Percentiles rank a stretch among this genome's conserved stretches.
Conservation (phyloP, 2,329 filamentous ascomycete genomes). For the Colletotrichum tofieldiae region DNA sequence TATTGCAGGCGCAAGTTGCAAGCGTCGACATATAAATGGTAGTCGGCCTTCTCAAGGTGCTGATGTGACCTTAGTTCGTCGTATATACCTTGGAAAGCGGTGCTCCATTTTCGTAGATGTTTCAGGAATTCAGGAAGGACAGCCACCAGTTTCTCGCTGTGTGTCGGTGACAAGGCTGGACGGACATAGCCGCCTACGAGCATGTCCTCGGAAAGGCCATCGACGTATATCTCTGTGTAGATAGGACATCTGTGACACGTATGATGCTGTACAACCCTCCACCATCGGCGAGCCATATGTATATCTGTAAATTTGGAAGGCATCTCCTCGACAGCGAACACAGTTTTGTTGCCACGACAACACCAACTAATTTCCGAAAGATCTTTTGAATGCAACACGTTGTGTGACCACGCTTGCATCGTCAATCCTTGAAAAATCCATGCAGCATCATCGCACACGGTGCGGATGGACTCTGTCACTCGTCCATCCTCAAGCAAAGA, state of each 20-base stretch:
- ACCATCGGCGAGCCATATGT: conserved; percentile 55
- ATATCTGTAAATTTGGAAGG: conserved; percentile 51
- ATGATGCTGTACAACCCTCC: conserved; percentile 55
- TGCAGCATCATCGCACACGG: conserved; percentile 34
- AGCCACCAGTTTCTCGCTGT: conserved; percentile 49
- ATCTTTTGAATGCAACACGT: conserved; percentile 21
- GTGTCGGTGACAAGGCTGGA: conserved; percentile 50
- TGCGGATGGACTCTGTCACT: conserved; percentile 26
- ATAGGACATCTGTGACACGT: conserved; percentile 56
- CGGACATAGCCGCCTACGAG: conserved; percentile 50
- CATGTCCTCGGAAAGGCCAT: conserved; percentile 47
- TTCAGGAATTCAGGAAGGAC: conserved; percentile 56
- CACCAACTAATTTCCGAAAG: conserved; percentile 30
- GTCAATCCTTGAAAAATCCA: conserved; percentile 41
- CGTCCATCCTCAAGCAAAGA: not conserved
- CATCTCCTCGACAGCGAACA: conserved; percentile 54
- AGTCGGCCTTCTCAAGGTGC: conserved; percentile 45
- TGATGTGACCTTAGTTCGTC: conserved; percentile 47
- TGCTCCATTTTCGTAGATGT: conserved; percentile 58
- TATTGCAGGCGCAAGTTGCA: conserved; percentile 61
- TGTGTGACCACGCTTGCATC: conserved; percentile 39
- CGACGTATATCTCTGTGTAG: conserved; percentile 46
- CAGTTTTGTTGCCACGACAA: conserved; percentile 46
- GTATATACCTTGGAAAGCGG: conserved; percentile 56
- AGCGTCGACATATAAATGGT: conserved; percentile 53